Evolutionary conservation across 495 filamentous ascomycete genomes (phyloP), one percentile per base, ranked within the genome.

Genomic region (Penicillium tannophilum): DNA sequence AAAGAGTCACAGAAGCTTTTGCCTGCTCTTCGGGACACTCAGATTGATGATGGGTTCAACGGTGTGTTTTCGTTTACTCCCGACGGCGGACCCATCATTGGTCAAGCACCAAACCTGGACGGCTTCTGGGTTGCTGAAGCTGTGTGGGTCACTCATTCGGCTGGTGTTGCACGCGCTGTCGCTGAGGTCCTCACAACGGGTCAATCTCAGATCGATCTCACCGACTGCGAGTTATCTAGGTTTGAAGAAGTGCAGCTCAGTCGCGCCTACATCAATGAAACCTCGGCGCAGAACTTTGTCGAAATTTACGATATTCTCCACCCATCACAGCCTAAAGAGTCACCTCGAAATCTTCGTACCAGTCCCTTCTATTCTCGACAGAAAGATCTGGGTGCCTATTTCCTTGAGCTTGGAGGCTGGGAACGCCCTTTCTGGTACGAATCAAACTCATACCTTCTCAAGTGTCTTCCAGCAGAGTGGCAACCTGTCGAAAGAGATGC

Each of bases 121-220:
- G 76, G 76, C 10, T 82, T 82, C 71, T 82, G 74, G 36, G 79
- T 82, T 9, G 80, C 80, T 8, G 79, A 82, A 54, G 80, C 80
- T 8, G 79, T 83, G 2, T 83, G 80, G 80, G 79, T 83, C 6
- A 83, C 80, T 10, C 80, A 83, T 44, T 79, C 78, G 0, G 80
- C 79, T n/a, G 80, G 80, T 17, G 76, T 82, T 11, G 80, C 80
- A 7, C 72, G 78, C 33, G 77, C 79, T 16, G 39, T 83, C 4
- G 80, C 80, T 0, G 70, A 83, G 56, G 50, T 79, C 9, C 72
- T 83, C 16, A 81, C 80, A 3, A 69, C 65, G 0, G 80, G 78
- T 6, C 63, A 58, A 33, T 82, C 80, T 5, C 55, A 71, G 30
- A 75, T 80, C 44, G 78, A 83, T 50, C 54, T 82, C 11, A 61